A percentile compares a stretch with the other conserved stretches of the same genome.
Conservation (phyloP, 768 basidiomycete species). For the Pisolithus albus region DNA sequence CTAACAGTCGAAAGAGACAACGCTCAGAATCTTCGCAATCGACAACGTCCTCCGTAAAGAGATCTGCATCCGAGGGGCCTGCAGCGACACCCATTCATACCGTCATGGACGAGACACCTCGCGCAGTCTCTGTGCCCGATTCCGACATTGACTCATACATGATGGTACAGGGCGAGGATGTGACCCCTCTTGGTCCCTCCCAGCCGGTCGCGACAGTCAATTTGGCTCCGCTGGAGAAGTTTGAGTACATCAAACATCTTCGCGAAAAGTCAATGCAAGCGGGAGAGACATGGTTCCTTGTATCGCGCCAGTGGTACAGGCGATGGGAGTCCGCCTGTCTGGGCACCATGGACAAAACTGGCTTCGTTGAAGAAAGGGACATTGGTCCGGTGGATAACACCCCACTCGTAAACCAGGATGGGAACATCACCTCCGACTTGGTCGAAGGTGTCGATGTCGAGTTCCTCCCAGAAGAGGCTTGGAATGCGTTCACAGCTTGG, state of each 20-base stretch:
- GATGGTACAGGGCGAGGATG: conserved; percentile 47
- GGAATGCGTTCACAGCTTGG: conserved; percentile 66
- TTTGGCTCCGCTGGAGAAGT: conserved; percentile 39
- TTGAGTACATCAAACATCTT: conserved; percentile 42
- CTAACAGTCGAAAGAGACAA: conserved; percentile 54
- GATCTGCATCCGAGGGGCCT: conserved; percentile 65
- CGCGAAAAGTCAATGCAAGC: conserved; percentile 45
- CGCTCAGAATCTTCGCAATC: conserved; percentile 74
- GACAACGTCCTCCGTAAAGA: conserved; percentile 70
- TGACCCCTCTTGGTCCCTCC: conserved; percentile 20
- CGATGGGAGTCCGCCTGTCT: conserved; percentile 70
- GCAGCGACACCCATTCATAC: conserved; percentile 31
- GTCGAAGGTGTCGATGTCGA: conserved; percentile 66
- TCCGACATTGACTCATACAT: conserved; percentile 65
- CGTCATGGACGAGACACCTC: conserved; percentile 14
- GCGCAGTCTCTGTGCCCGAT: conserved; percentile 36
- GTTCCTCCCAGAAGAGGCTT: conserved; percentile 66
- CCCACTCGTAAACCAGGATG: conserved; percentile 49
- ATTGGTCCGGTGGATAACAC: conserved; percentile 75
- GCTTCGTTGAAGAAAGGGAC: conserved; percentile 50
- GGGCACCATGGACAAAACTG: conserved; percentile 64
- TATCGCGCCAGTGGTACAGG: conserved; percentile 65
- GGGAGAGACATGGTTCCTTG: conserved; percentile 75
- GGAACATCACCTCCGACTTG: conserved; percentile 37
- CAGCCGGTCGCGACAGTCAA: conserved; percentile 16